These are phyloP conservation scores for Sclerotinia glacialis DNA, from an alignment of 2,329 filamentous ascomycete species.

Conservation along the genomic window DNA sequence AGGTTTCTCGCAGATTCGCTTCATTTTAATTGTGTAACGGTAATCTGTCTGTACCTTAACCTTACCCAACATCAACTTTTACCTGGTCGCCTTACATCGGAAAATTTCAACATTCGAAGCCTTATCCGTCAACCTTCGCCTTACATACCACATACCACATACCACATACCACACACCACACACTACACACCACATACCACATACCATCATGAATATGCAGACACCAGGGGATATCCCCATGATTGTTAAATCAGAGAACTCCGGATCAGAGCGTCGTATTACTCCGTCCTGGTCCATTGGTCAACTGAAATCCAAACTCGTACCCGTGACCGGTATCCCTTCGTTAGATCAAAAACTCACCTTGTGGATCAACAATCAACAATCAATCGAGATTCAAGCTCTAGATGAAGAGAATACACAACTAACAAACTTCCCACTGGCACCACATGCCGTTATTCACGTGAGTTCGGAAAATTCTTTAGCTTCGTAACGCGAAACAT, in stretches of 20 bases:
- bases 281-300: conserved; percentile 88
- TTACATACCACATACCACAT: not conserved
- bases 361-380: conserved; percentile 61
- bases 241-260: conserved; percentile 70
- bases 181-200: not conserved
- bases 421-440: conserved; percentile 64
- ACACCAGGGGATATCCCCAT: conserved; percentile 64
- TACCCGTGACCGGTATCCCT: conserved; percentile 89
- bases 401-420: conserved; percentile 68
- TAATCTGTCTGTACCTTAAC: too few relatives aligned
- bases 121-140: conserved; percentile 8
- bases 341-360: conserved; percentile 73
- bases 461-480: conserved; percentile 55
- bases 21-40: conserved; percentile 6
- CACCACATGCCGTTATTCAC: conserved; percentile 74
- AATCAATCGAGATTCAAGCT: conserved; percentile 63
- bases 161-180: too few relatives aligned
- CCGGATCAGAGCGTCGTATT: conserved; percentile 83
- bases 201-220: conserved; percentile 19
- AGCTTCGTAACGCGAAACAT: conserved; percentile 23
- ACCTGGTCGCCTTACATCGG: conserved; percentile 11
- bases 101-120: conserved; percentile 13
- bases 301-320: conserved; percentile 81
- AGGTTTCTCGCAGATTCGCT: conserved; percentile 6
- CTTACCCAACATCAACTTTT: not conserved